Evolutionary conservation across 1,284 basidiomycete genomes (phyloP), one percentile per base, ranked within the genome.

Genomic region (Cutaneotrichosporon cutaneum): DNA sequence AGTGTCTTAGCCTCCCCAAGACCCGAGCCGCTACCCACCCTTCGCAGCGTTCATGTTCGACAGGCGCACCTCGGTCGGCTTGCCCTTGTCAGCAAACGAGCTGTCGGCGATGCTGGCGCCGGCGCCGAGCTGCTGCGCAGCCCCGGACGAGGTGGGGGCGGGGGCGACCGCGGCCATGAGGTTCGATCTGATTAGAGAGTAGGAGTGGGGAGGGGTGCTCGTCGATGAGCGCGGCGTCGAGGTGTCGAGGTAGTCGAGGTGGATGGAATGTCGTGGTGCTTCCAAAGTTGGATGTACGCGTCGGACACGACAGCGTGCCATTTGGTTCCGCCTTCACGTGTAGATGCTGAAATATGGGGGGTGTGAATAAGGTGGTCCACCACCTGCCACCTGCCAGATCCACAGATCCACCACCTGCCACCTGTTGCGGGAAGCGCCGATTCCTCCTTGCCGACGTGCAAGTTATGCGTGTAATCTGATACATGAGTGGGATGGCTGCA

Each of bases 31-130:
- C 21, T 32, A 74, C 82, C 55, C 63, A 90, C 93, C 91, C 84
- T 96, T 96, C 30, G 94, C 94, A 47, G 94, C 94, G 65, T 94
- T 89, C 90, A 97, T 88, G 80, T 96, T 97, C 58, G 92, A 94
- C 81, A 93, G 82, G 67, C 94, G 87, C 70, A 96, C 88, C 81
- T 97, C 94, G 87, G 76, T 78, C 14, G 77, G 75, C 67, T 78
- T 78, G 45, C 78, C 78, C 74, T 75, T 77, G 69, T 78, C 76
- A 26, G 66, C 76, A 71, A 76, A 76, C 35, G 70, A 68, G 44
- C 63, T 59, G 59, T 75, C 72, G 26, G 71, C 73, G 54, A 75
- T 72, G 59, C 66, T 69, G 2, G 61, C 66, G 44, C 68, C 69
- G 30, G 69, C 62, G 57, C 66, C 56, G 33, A 27, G 5, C n/a